Evolutionary conservation across 1,284 basidiomycete species (phyloP).

Genomic region (Exsudoporus floridanus): DNA sequence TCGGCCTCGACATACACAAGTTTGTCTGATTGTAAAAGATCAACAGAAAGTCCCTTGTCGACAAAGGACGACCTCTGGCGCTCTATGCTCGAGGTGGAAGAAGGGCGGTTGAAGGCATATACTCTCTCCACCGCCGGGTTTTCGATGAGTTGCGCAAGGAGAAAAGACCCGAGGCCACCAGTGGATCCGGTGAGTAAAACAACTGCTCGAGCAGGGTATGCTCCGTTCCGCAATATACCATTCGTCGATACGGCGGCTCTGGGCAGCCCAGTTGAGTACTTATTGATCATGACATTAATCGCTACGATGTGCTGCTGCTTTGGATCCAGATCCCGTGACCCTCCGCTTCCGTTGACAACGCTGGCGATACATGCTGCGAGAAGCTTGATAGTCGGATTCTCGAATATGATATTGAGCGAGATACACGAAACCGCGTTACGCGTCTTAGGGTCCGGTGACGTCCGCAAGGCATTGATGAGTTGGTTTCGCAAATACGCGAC

Average conservation of each 20-base stretch:
- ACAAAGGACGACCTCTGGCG: conserved; percentile 7
- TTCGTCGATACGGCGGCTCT: neutral
- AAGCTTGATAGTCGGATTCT: conserved; percentile 9
- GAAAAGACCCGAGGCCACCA: conserved; percentile 12
- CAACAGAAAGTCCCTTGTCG: conserved; percentile 5
- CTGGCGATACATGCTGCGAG: conserved; percentile 1
- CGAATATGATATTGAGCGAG: conserved; percentile 7
- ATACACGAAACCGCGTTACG: neutral
- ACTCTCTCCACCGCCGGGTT: neutral
- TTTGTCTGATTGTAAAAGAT: conserved; percentile 7
- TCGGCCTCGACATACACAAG: conserved; percentile 11
- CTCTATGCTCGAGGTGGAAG: conserved; percentile 1
- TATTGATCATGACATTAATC: conserved; percentile 11
- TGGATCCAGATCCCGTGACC: neutral
- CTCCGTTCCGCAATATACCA: neutral
- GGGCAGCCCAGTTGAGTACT: conserved; percentile 2
- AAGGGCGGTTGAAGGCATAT: conserved; percentile 11
- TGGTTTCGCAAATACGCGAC: conserved; percentile 5
- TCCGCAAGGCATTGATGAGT: conserved; percentile 3
- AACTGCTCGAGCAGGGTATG: neutral
- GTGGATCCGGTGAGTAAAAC: conserved; percentile 15
- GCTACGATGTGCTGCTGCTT: neutral
- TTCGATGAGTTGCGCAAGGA: conserved; percentile 2
- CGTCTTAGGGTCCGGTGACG: neutral
- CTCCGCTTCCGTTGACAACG: neutral